Conservation (phyloP, 371 early-diverging fungal species). For the Syncephalis plumigaleata region DNA sequence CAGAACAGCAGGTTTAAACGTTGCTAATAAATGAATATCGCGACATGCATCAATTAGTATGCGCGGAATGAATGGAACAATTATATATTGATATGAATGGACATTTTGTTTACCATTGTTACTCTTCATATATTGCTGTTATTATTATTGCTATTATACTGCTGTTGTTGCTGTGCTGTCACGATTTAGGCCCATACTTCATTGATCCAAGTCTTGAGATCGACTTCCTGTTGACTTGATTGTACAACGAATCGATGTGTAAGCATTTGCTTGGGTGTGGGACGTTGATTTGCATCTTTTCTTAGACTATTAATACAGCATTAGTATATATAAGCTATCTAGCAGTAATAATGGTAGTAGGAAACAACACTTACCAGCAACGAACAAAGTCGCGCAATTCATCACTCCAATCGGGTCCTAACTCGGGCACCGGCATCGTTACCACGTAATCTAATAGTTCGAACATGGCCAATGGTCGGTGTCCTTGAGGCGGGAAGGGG, state of each 20-base stretch:
- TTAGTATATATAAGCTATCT: slow-evolving; percentile 7
- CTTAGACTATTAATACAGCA: slow-evolving; percentile 30
- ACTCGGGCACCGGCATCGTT: slow-evolving; percentile 65
- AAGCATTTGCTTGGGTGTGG: slow-evolving; percentile 57
- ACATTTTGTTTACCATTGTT: too few species aligned
- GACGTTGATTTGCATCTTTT: slow-evolving; percentile 58
- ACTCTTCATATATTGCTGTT: too few species aligned
- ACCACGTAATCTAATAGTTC: slow-evolving; percentile 86
- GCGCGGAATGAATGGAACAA: too few species aligned
- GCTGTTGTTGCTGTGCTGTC: neutral
- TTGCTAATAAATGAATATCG: too few species aligned
- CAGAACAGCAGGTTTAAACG: too few species aligned
- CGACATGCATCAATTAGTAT: too few species aligned
- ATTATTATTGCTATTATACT: too few species aligned
- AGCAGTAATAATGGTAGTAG: slow-evolving; percentile 7
- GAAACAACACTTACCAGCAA: slow-evolving; percentile 50
- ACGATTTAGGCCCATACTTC: slow-evolving; percentile 35
- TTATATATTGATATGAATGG: too few species aligned
- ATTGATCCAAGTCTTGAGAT: slow-evolving; percentile 18
- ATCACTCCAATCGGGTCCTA: slow-evolving; percentile 41
- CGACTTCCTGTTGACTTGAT: slow-evolving; percentile 7
- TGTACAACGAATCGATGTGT: slow-evolving; percentile 35
- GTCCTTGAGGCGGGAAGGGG: slow-evolving; percentile 60
- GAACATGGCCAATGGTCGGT: slow-evolving; percentile 54
- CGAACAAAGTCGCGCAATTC: slow-evolving; percentile 68